These are phyloP conservation scores for Bacterosira constricta DNA, from an alignment of 108 stramenopile genomes.

Conservation along the genomic window DNA sequence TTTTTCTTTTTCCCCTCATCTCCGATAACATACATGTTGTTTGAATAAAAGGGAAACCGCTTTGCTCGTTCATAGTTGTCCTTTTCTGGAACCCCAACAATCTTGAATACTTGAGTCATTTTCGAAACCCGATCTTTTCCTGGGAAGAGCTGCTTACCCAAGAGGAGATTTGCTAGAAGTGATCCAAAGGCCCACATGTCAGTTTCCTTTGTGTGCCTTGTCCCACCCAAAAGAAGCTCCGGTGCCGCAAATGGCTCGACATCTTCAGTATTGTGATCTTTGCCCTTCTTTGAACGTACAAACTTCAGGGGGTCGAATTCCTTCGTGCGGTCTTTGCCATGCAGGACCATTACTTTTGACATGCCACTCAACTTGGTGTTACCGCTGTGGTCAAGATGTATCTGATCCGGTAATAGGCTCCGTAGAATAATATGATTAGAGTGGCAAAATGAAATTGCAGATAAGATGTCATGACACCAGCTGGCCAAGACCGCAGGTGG, in stretches of 20 bases:
- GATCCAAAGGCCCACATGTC: slow-evolving; percentile 88
- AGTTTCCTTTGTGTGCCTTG: slow-evolving; percentile 73
- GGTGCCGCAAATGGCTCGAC: slow-evolving; percentile 75
- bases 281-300: slow-evolving; percentile 48
- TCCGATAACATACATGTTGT: slow-evolving; percentile 45
- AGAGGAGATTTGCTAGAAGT: slow-evolving; percentile 73
- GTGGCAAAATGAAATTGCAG: slow-evolving; percentile 82
- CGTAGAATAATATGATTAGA: slow-evolving; percentile 77
- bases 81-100: slow-evolving; percentile 68
- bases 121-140: slow-evolving; percentile 73
- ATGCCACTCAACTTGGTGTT: slow-evolving; percentile 74
- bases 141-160: slow-evolving; percentile 77
- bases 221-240: slow-evolving; percentile 78
- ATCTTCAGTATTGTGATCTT: slow-evolving; percentile 62
- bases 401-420: slow-evolving; percentile 71
- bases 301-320: slow-evolving; percentile 51
- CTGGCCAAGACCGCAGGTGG: slow-evolving; percentile 66
- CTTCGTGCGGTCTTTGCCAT: slow-evolving; percentile 50
- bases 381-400: slow-evolving; percentile 80
- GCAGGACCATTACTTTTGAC: slow-evolving; percentile 69
- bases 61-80: slow-evolving; percentile 63
- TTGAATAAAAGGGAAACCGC: slow-evolving; percentile 72
- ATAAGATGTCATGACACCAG: slow-evolving; percentile 82
- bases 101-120: slow-evolving; percentile 69
- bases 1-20: slow-evolving; percentile 65